phyloP scores from a whole-genome alignment of 2,329 filamentous ascomycete species.

The Myriangium duriaei region DNA sequence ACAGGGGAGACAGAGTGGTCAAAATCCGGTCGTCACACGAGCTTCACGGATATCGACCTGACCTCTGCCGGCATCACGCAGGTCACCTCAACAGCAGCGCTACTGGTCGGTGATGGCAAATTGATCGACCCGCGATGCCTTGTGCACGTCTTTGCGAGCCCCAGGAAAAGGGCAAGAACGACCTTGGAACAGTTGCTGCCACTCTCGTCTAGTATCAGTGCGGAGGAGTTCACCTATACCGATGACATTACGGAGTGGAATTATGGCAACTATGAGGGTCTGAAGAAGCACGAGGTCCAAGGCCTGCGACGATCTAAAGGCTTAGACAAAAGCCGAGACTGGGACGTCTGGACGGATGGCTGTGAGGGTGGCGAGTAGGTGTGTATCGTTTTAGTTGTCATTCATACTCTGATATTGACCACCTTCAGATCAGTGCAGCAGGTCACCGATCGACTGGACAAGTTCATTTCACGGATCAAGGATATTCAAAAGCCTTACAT shows the following conservation, averaged over 20 bases:
- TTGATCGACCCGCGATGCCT: conserved; percentile 40
- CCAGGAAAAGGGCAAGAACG: conserved; percentile 34
- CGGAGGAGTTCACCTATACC: conserved; percentile 21
- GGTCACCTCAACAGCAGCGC: conserved; percentile 31
- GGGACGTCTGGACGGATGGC: conserved; percentile 85
- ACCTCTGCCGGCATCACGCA: conserved; percentile 25
- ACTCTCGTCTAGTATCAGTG: conserved; percentile 30
- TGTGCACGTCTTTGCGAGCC: conserved; percentile 38
- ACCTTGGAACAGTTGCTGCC: conserved; percentile 36
- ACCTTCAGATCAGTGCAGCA: conserved; percentile 49
- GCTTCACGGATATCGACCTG: conserved; percentile 32
- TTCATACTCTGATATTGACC: too few relatives aligned
- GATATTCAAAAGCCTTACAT: conserved; percentile 40
- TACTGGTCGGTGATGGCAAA: conserved; percentile 38
- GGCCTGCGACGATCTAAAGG: conserved; percentile 47
- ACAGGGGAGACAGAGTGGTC: conserved; percentile 39
- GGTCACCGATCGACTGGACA: conserved; percentile 57
- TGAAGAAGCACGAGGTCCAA: conserved; percentile 59
- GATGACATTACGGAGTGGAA: conserved; percentile 74
- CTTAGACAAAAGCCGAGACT: conserved; percentile 38
- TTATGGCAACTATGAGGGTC: conserved; percentile 67
- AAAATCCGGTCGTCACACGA: conserved; percentile 35
- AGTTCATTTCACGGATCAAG: conserved; percentile 59
- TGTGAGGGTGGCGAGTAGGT: conserved; percentile 72
- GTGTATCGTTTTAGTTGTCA: too few relatives aligned